These are phyloP conservation scores for Auricularia sp. DNA, from an alignment of 768 basidiomycete genomes.

Conservation along the genomic window DNA sequence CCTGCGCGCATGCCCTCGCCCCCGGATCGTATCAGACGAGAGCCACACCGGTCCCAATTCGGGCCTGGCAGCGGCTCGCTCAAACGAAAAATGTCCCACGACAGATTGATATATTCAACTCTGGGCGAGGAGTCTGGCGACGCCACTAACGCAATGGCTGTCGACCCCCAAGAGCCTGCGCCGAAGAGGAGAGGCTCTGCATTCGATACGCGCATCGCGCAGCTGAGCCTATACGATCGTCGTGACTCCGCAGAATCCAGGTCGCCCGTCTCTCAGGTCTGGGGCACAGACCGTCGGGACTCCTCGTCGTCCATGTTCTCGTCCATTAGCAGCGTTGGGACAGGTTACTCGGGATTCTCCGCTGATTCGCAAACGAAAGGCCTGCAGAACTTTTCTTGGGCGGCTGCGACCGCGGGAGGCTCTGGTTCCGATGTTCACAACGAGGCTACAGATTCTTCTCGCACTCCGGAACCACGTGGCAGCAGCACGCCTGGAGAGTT, in stretches of 20 bases:
- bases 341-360: slow-evolving; percentile 45
- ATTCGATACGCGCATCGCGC: slow-evolving; percentile 68
- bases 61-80: slow-evolving; percentile 19
- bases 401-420: neutral
- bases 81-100: slow-evolving; percentile 77
- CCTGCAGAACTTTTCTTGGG: neutral
- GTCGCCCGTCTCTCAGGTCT: slow-evolving; percentile 35
- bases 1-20: slow-evolving; percentile 3
- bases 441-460: slow-evolving; percentile 1
- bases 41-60: neutral
- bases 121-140: slow-evolving; percentile 59
- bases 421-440: neutral
- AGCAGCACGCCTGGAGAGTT: neutral
- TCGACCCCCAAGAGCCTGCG: slow-evolving; percentile 48
- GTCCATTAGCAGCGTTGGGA: slow-evolving; percentile 34
- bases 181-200: slow-evolving; percentile 79
- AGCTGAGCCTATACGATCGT: slow-evolving; percentile 68
- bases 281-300: slow-evolving; percentile 62
- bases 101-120: slow-evolving; percentile 42
- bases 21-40: neutral
- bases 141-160: slow-evolving; percentile 41
- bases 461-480: neutral
- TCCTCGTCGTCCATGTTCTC: slow-evolving; percentile 63
- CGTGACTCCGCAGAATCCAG: slow-evolving; percentile 68
- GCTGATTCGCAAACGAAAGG: slow-evolving; percentile 29